Conservation (phyloP, 495 filamentous ascomycete species). For the Lichenothelia convexa region DNA sequence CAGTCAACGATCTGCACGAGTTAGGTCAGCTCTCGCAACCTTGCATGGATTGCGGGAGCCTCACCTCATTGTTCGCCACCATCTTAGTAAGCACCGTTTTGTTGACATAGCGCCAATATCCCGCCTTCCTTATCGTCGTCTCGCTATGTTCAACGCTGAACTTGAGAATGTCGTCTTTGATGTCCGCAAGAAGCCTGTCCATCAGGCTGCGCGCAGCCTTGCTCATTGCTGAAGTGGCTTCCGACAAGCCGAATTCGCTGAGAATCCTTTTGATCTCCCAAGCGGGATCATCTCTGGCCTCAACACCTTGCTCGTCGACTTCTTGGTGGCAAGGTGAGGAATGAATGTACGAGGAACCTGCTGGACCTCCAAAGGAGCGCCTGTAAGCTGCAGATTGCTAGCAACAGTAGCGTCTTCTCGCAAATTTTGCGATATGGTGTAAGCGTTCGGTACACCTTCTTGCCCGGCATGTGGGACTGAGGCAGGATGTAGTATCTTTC, state of each 20-base stretch:
- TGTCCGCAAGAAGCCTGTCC: not conserved
- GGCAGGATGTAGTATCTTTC: conserved; percentile 4
- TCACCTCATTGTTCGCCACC: conserved; percentile 4
- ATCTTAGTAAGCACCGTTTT: conserved; percentile 6
- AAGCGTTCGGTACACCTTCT: no score
- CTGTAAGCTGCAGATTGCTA: no score
- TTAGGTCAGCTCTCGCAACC: not conserved
- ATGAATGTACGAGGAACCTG: no score
- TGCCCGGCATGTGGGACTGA: no score
- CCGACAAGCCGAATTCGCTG: conserved; percentile 1
- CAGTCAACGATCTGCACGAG: not conserved
- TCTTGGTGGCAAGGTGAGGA: no score
- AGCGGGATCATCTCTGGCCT: not conserved
- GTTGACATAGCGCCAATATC: conserved; percentile 10
- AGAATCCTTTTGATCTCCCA: conserved; percentile 3
- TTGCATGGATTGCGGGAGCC: not conserved
- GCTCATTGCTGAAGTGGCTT: not conserved
- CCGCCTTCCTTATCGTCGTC: conserved; percentile 6
- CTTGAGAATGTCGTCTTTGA: conserved; percentile 4
- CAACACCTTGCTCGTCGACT: conserved; percentile 1
- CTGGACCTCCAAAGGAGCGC: no score
- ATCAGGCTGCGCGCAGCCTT: not conserved
- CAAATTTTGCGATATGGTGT: no score
- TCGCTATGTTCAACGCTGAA: conserved; percentile 3
- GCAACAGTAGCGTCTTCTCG: no score